Base-by-base conservation (phyloP, 1,284 basidiomycete species). In the Pterulicium gracile region DNA sequence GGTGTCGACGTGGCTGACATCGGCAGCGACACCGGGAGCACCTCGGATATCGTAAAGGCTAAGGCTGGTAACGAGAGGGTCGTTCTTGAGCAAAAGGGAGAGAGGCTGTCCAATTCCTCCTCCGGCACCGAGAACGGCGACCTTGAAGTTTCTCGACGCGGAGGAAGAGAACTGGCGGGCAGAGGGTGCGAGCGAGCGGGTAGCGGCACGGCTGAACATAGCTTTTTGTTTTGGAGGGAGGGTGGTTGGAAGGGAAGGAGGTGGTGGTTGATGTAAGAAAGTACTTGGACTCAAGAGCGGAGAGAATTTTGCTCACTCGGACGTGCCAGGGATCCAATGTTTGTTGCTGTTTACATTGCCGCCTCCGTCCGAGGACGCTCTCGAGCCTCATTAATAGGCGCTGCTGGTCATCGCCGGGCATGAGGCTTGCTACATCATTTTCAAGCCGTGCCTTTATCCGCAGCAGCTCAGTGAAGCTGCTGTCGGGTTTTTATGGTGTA, bases 51-150 rank as follows among this genome's bases (percentile, higher is more conserved):
- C 91, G 69, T 92, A 95, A 52, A 94, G 71, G 65, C 75, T 81
- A 57, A 89, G 64, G 53, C 74, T 72, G 24, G 86, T 77, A 56
- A 93, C 88, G 54, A 88, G 68, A 32, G 84, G 85, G 72, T 95
- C 84, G 53, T 68, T 77, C 73, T 95, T 94, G 61, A 94, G 79
- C 55, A 95, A 73, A 54, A 95, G 71, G 48, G 90, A 92, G 56
- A 94, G 73, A 58, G 88, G 88, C 65, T 94, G 90, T 61, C 90
- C 90, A 61, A 94, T 94, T 66, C 91, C 91, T 74, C 88, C 88
- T 57, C 85, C 88, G 52, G 91, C 91, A 58, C 91, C 91, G 62
- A 94, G 85, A 45, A 95, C 89, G 43, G 87, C 84, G 60, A 93
- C 90, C 68, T 88, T 88, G 50, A 79, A 83, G 59, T 78, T 76